These are phyloP conservation scores for Teunomyces aglyptinius DNA, from an alignment of 805 yeast genomes.

Conservation along the genomic window DNA sequence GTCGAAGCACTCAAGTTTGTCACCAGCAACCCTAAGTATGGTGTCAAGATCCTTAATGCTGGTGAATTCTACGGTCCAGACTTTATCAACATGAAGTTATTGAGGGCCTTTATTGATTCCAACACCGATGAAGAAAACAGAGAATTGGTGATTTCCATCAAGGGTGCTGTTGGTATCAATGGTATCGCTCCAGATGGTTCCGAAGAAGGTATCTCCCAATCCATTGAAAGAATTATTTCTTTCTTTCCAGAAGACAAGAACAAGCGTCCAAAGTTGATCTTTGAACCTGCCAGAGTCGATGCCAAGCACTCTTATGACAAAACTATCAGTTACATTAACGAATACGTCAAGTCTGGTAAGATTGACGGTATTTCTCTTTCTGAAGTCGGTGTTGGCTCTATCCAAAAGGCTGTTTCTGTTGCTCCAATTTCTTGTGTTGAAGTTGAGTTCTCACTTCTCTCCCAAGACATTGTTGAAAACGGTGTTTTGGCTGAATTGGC, in stretches of 20 bases:
- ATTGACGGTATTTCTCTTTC: constrained; percentile 72
- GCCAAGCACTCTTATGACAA: constrained; percentile 54
- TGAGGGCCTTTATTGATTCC: constrained; percentile 54
- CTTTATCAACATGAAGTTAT: constrained; percentile 51
- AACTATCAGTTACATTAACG: constrained; percentile 54
- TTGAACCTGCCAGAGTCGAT: constrained; percentile 74
- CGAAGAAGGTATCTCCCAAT: constrained; percentile 42
- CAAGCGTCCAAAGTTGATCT: constrained; percentile 41
- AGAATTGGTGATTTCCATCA: constrained; percentile 59
- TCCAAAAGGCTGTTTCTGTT: constrained; percentile 55
- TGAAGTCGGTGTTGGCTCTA: constrained; percentile 64
- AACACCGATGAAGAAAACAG: constrained; percentile 54
- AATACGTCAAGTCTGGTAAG: constrained; percentile 59
- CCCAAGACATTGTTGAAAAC: constrained; percentile 57
- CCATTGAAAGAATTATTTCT: constrained; percentile 44
- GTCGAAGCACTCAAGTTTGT: constrained; percentile 48
- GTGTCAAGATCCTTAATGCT: constrained; percentile 59
- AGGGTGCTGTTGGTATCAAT: constrained; percentile 54
- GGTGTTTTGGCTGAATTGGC: constrained; percentile 63
- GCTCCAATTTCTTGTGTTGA: constrained; percentile 69
- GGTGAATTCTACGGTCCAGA: constrained; percentile 76
- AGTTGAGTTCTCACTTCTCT: constrained; percentile 71
- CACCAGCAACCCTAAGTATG: constrained; percentile 44
- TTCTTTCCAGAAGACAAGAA: constrained; percentile 27
- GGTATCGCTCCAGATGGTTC: constrained; percentile 49